A percentile compares a stretch with the other conserved stretches of the same genome.
Evolutionary conservation across 129 eudicot species (phyloP).

Genomic region (Centella asiatica): DNA sequence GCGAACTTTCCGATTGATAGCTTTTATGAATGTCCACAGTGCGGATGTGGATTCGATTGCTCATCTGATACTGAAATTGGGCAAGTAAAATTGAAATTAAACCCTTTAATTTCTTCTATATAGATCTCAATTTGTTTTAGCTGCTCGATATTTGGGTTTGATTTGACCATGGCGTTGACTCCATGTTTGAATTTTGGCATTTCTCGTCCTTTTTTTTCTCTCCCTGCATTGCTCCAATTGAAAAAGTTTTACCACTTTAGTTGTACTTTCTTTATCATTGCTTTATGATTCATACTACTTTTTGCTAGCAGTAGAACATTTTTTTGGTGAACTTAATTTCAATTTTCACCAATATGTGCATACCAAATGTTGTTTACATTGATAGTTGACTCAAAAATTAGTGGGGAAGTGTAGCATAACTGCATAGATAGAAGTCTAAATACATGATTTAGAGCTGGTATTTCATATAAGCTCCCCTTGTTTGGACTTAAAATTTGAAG

Average conservation of each 20-base stretch:
- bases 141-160: background rate
- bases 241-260: background rate
- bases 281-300: background rate
- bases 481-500: no score
- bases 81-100: constrained; percentile 16
- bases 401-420: no score
- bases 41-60: constrained; percentile 87
- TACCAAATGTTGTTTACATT: no score
- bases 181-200: background rate
- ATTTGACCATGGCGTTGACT: background rate
- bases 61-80: background rate
- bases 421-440: no score
- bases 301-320: no score
- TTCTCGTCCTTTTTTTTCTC: background rate
- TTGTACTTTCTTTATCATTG: background rate
- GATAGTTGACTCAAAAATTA: no score
- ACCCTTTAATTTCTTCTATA: constrained; percentile 32
- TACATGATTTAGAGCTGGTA: no score
- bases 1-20: constrained; percentile 55
- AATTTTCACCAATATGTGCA: no score
- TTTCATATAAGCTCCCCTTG: no score
- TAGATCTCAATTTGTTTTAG: constrained; percentile 13
- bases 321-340: no score
- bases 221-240: no score
- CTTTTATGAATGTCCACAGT: constrained; percentile 59